A percentile compares a stretch with the other conserved stretches of the same genome.
phyloP scores from a whole-genome alignment of 1,139 yeast genomes.

The Wickerhamiella infanticola region DNA sequence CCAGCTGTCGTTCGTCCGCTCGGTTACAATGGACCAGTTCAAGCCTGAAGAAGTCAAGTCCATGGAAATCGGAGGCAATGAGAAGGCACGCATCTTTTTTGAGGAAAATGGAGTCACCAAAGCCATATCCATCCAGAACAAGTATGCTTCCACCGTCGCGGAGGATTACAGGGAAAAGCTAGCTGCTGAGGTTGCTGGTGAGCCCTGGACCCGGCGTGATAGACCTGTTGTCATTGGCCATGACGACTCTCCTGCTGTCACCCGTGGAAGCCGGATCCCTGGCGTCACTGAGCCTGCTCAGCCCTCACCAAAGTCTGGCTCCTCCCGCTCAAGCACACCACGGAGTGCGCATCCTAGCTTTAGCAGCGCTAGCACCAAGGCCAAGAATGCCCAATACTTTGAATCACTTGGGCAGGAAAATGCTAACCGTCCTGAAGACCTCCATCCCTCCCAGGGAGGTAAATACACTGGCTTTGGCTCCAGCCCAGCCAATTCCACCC shows the following conservation, averaged over 20 bases:
- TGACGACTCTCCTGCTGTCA: neutral
- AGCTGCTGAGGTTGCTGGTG: constrained; percentile 60
- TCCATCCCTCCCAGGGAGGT: constrained; percentile 93
- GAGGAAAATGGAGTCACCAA: constrained; percentile 54
- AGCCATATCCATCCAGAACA: constrained; percentile 42
- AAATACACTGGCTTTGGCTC: constrained; percentile 87
- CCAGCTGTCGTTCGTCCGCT: constrained; percentile 87
- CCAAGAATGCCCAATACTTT: constrained; percentile 65
- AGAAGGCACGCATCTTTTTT: constrained; percentile 53
- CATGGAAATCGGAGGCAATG: constrained; percentile 95
- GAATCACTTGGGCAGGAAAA: constrained; percentile 63
- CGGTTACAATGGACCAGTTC: constrained; percentile 88
- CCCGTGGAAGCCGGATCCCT: neutral
- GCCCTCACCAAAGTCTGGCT: constrained; percentile 15
- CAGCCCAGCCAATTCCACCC: constrained; percentile 23
- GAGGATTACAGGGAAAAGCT: constrained; percentile 80
- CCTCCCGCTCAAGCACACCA: constrained; percentile 2
- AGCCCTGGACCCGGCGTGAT: constrained; percentile 38
- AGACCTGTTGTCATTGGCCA: constrained; percentile 20
- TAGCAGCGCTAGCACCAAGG: constrained; percentile 29
- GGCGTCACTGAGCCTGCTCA: constrained; percentile 13
- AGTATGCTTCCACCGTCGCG: constrained; percentile 84
- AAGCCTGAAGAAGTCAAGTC: constrained; percentile 76
- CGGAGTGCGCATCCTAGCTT: neutral
- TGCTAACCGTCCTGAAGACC: constrained; percentile 53